Conservation (phyloP, 2,329 filamentous ascomycete species). For the Xylaria sp. region DNA sequence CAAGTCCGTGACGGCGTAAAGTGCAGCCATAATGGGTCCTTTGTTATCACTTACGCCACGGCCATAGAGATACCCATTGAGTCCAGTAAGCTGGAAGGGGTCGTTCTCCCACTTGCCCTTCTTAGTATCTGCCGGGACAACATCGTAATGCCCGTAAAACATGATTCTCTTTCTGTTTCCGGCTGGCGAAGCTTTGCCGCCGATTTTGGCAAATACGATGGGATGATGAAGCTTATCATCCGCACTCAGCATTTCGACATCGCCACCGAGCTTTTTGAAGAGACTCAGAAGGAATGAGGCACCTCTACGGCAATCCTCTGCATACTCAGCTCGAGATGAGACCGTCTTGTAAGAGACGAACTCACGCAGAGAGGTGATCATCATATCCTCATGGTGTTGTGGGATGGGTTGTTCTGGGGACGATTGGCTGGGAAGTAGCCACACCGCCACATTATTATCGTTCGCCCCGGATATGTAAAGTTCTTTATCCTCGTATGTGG, state of each 20-base stretch:
- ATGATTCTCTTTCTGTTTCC: constrained; percentile 81
- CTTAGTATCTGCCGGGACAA: constrained; percentile 86
- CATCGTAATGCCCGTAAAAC: constrained; percentile 98
- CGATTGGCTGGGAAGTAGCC: constrained; percentile 69
- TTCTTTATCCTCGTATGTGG: constrained; percentile 71
- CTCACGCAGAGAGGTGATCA: constrained; percentile 76
- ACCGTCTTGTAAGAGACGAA: constrained; percentile 93
- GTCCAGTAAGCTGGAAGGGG: constrained; percentile 86
- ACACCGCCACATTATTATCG: constrained; percentile 86
- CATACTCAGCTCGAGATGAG: constrained; percentile 83
- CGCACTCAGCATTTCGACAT: constrained; percentile 88
- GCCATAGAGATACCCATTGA: constrained; percentile 92
- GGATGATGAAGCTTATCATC: constrained; percentile 78
- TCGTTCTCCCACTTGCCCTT: constrained; percentile 84
- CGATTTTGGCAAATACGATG: constrained; percentile 90
- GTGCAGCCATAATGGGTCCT: constrained; percentile 89
- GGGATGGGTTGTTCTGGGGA: constrained; percentile 43
- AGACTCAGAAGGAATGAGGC: constrained; percentile 88
- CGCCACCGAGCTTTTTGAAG: constrained; percentile 89
- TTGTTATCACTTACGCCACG: constrained; percentile 98
- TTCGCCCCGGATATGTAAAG: constrained; percentile 95
- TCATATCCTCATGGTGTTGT: constrained; percentile 56
- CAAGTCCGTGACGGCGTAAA: constrained; percentile 91
- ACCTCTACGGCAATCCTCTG: constrained; percentile 89
- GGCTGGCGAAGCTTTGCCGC: constrained; percentile 70